Conservation (phyloP, 1,139 yeast genomes). For the Geotrichum candidum region DNA sequence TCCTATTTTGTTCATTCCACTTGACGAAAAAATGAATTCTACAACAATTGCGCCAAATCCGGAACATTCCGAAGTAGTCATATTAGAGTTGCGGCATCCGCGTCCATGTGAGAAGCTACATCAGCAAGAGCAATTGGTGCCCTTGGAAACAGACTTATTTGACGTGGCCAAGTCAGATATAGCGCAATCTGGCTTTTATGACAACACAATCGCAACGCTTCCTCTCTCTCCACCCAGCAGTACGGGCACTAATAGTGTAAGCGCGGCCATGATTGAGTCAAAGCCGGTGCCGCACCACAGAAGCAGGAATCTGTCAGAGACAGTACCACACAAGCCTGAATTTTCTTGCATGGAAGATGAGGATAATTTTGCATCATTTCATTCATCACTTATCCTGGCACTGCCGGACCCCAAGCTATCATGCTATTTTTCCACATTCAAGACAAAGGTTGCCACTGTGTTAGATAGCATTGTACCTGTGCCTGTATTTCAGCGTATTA, state of each 20-base stretch:
- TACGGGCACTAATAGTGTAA: background rate
- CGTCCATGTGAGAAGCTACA: background rate
- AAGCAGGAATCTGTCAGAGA: too few relatives aligned
- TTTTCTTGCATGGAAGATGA: background rate
- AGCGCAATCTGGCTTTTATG: background rate
- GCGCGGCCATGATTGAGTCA: background rate
- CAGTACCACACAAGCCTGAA: background rate
- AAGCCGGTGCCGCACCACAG: background rate
- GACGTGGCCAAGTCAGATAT: background rate
- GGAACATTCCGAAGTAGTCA: background rate
- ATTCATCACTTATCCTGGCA: background rate
- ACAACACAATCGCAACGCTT: background rate
- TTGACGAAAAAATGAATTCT: too few relatives aligned
- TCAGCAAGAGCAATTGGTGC: background rate
- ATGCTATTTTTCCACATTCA: background rate
- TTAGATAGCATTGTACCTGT: constrained; percentile 13
- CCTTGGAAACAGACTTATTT: background rate
- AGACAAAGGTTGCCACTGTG: constrained; percentile 5
- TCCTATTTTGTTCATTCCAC: background rate
- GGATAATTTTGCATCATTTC: background rate
- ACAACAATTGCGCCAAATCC: background rate
- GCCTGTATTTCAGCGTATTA: constrained; percentile 15
- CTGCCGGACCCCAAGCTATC: background rate
- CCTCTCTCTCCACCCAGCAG: background rate
- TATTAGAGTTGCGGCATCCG: background rate